phyloP scores from a whole-genome alignment of 345 rosid genomes.

The Populus pruinosa region DNA sequence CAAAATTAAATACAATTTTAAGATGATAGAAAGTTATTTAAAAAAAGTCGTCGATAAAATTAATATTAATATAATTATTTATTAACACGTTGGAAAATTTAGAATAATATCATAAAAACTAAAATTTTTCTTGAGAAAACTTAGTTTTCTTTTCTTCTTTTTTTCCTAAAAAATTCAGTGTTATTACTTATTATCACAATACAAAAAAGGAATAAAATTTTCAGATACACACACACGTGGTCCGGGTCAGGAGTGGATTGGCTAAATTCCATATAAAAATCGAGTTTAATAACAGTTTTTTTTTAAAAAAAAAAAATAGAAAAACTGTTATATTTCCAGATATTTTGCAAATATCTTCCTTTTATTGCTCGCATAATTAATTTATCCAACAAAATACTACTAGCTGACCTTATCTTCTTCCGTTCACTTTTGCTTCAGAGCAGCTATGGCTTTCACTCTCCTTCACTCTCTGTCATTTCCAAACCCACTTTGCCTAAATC shows the following conservation, averaged over 20 bases:
- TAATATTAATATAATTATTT: neutral
- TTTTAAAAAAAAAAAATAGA: neutral
- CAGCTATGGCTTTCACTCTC: constrained; percentile 30
- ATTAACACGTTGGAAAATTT: neutral
- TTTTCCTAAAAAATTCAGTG: too few species aligned
- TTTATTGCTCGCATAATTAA: neutral
- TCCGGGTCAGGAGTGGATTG: too few species aligned
- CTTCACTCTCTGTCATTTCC: constrained; percentile 19
- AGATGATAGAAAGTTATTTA: neutral
- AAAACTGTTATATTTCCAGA: neutral
- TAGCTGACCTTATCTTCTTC: neutral
- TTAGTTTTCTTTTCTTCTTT: too few species aligned
- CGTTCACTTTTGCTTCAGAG: neutral
- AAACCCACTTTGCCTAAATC: constrained; percentile 16
- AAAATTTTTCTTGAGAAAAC: too few species aligned
- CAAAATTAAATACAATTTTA: too few species aligned
- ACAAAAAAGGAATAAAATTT: too few species aligned
- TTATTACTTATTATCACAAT: too few species aligned
- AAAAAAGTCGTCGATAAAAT: neutral
- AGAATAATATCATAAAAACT: too few species aligned
- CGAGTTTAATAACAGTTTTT: too few species aligned
- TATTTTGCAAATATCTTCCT: neutral
- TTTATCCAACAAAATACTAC: neutral
- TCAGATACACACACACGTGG: too few species aligned
- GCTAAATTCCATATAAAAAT: too few species aligned